Evolutionary conservation across 176 grass and related monocot genomes (phyloP), one percentile per base, ranked within the genome.

Genomic region (Ensete ventricosum): DNA sequence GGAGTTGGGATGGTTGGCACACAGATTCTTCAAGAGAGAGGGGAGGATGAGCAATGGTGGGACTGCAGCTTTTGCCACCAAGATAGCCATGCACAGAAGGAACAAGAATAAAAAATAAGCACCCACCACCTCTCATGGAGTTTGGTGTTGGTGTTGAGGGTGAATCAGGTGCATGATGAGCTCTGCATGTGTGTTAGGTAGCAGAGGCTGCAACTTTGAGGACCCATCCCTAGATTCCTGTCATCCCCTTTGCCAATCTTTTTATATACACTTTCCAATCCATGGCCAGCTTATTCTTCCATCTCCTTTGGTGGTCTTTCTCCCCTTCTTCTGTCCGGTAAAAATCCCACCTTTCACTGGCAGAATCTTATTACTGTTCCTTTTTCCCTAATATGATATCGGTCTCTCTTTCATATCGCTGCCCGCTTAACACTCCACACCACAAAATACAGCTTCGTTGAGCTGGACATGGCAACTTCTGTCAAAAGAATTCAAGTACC

Each of bases 131-230:
- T 43, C 34, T 43, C 34, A 43, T 43, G 34, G 34, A 43, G 34
- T 43, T 43, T 43, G 34, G 34, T 43, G 34, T 43, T 43, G 34
- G 34, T 43, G 34, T 43, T 43, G 34, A 43, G 34, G 34, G 34
- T 43, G 34, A 43, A 43, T 43, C 34, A 6, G 34, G 16, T 71
- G 69, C 69, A 71, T n/a, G 68, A 21, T 71, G 50, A 64, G 17
- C 68, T 71, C 68, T 71, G 68, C 17, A 71, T 51, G 69, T 71
- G 69, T 49, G 49, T 71, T 71, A 71, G 69, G 69, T 71, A 71
- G 69, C 69, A 71, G 27, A 71, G 10, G 14, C 69, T 43, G 69
- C 48, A 52, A 43, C 34, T 43, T 43, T 43, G 14, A 71, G 69
- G 69, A 51, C 69, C 69, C 69, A 71, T 71, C 49, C 48, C 17